Percentiles rank a stretch among this genome's conserved stretches.
These are phyloP conservation scores for Suillus alpinus DNA, from an alignment of 768 basidiomycete genomes.

Conservation along the genomic window DNA sequence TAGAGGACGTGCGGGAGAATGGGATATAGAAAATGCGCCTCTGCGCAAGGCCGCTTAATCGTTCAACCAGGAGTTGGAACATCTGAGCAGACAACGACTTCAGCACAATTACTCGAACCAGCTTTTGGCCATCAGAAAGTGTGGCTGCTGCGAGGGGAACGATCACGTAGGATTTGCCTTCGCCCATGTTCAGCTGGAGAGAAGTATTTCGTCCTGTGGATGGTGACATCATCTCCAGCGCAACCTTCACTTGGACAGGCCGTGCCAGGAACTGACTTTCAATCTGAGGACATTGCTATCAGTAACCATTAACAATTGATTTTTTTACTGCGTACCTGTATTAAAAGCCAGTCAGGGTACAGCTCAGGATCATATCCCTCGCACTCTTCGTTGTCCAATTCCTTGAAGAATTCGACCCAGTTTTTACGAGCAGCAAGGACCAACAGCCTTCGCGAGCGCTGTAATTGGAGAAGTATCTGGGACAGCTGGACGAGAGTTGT, in stretches of 20 bases:
- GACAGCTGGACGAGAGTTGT: conserved; percentile 27
- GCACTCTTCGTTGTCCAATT: conserved; percentile 24
- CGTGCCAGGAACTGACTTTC: conserved; percentile 41
- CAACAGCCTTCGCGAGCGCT: conserved; percentile 37
- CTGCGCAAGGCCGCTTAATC: conserved; percentile 43
- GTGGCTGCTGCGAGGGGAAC: conserved; percentile 40
- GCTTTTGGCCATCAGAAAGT: conserved; percentile 41
- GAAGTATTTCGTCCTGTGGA: conserved; percentile 32
- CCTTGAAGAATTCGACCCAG: conserved; percentile 29
- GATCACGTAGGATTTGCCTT: conserved; percentile 51
- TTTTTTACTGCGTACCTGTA: conserved; percentile 33
- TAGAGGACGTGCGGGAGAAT: conserved; percentile 41
- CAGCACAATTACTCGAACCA: conserved; percentile 50
- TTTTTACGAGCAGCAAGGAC: conserved; percentile 18
- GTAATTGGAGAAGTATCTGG: conserved; percentile 29
- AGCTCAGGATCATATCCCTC: conserved; percentile 12
- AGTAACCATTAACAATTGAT: neutral
- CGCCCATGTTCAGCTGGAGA: conserved; percentile 58
- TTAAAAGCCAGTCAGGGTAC: conserved; percentile 42
- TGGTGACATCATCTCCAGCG: conserved; percentile 47
- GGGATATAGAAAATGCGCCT: conserved; percentile 49
- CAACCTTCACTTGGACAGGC: conserved; percentile 29
- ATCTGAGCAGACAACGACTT: conserved; percentile 46
- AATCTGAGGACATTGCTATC: conserved; percentile 29
- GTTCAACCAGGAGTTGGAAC: conserved; percentile 44